Evolutionary conservation across 805 yeast species (phyloP), one percentile per base, ranked within the genome.

Genomic region (Cyberlindnera sargentensis): DNA sequence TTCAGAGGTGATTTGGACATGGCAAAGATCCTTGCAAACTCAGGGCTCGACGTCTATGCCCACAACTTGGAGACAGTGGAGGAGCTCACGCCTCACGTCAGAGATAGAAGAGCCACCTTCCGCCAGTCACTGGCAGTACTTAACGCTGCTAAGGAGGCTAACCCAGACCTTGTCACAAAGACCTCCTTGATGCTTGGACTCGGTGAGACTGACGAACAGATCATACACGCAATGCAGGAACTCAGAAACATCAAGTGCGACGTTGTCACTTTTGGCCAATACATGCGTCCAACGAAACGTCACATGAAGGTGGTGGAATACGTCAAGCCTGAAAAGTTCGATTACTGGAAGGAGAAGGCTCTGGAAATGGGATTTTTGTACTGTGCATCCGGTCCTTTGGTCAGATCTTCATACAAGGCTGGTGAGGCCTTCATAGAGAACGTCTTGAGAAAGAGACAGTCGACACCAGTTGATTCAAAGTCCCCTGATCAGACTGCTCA

Each of bases 251-350:
- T 82, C 36, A 68, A 74, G 7, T 93, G 95, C 63, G 98, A 93
- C 59, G 95, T 93, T 40, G 96, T 93, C 15, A 93, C 99, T 0
- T 93, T 93, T 66, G 99, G 99, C 32, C 99, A 93, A 67, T 93
- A 93, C 65, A 93, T 93, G 97, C 77, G 99, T 62, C 99, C 99
- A 37, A 93, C 99, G 2, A 93, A 86, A 66, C 81, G 99, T 60
- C 99, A 93, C 64, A 89, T 93, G 95, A 90, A 90, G 68, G 99
- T 93, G 36, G 96, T 87, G 8, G 97, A 91, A 54, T 93, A 93
- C 57, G 78, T 93, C 20, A 84, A 80, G 26, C 99, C 99, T 3
- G 96, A 86, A 53, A 89, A 88, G 63, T 93, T 93, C 62, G 95
- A 90, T 47, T 73, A 83, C 61, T 93, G 99, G 99, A 88, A 82